phyloP scores from a whole-genome alignment of 768 basidiomycete genomes.

The Calvatia gigantea region DNA sequence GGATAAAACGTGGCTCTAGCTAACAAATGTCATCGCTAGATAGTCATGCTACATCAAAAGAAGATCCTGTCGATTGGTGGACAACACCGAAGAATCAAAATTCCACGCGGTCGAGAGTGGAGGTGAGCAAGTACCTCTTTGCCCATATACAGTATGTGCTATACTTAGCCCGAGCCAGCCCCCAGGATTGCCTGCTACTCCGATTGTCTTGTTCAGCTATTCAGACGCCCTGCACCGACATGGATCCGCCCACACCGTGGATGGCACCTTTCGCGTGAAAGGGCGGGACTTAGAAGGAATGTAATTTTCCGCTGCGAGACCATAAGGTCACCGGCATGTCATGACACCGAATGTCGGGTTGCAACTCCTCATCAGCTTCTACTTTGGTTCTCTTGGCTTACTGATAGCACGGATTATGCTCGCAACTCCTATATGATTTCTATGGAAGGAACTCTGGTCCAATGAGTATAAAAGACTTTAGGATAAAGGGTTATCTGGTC shows the following conservation, averaged over 20 bases:
- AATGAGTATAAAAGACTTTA: not conserved
- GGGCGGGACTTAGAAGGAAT: no score
- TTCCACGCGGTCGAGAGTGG: not conserved
- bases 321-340: no score
- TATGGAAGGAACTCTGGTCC: not conserved
- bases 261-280: no score
- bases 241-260: no score
- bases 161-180: not conserved
- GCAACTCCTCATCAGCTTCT: no score
- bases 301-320: no score
- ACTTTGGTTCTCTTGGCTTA: not conserved
- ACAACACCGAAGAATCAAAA: not conserved
- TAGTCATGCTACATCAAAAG: not conserved
- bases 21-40: not conserved
- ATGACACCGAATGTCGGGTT: no score
- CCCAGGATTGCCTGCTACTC: not conserved
- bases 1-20: not conserved
- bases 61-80: not conserved
- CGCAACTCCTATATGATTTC: no score
- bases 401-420: not conserved
- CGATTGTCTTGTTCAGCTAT: no score
- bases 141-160: not conserved
- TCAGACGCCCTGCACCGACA: no score
- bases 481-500: not conserved
- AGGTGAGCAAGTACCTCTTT: not conserved